Evolutionary conservation across 345 rosid species (phyloP).

Genomic region (Geranium brycei): DNA sequence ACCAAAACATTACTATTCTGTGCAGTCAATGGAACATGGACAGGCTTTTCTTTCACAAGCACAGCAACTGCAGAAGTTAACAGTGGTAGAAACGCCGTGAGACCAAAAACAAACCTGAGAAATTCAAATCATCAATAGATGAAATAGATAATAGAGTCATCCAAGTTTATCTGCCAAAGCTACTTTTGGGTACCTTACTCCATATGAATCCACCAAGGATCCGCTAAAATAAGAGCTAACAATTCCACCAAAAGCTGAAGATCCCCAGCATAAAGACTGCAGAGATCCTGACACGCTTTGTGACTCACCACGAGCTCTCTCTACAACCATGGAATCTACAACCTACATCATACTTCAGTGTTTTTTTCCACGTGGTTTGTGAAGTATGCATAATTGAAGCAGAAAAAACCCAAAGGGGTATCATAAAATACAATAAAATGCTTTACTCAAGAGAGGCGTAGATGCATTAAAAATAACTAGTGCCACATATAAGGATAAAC

Average conservation of each 20-base stretch:
- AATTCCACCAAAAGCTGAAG: constrained; percentile 94
- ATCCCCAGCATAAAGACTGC: constrained; percentile 96
- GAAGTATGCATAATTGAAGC: constrained; percentile 1
- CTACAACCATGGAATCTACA: constrained; percentile 98
- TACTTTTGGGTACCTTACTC: constrained; percentile 49
- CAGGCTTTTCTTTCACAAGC: constrained; percentile 73
- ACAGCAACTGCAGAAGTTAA: constrained; percentile 88
- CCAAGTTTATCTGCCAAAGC: not conserved
- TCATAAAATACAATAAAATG: too few species aligned
- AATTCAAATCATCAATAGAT: constrained; percentile 13
- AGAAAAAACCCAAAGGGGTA: too few species aligned
- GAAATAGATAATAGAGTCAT: not conserved
- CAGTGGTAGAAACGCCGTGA: constrained; percentile 74
- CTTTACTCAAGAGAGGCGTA: too few species aligned
- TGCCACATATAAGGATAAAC: too few species aligned
- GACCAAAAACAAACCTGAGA: constrained; percentile 91
- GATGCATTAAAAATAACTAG: too few species aligned
- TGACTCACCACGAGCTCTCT: constrained; percentile 96
- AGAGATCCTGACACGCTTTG: constrained; percentile 84
- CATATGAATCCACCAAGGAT: constrained; percentile 76
- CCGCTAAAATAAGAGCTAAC: constrained; percentile 95
- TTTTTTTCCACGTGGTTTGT: constrained; percentile 6
- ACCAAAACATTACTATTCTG: constrained; percentile 23
- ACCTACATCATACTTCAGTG: constrained; percentile 37
- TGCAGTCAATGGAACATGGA: constrained; percentile 28